These are phyloP conservation scores for Coemansia sp. DNA, from an alignment of 192 early-diverging fungal species.

Conservation along the genomic window DNA sequence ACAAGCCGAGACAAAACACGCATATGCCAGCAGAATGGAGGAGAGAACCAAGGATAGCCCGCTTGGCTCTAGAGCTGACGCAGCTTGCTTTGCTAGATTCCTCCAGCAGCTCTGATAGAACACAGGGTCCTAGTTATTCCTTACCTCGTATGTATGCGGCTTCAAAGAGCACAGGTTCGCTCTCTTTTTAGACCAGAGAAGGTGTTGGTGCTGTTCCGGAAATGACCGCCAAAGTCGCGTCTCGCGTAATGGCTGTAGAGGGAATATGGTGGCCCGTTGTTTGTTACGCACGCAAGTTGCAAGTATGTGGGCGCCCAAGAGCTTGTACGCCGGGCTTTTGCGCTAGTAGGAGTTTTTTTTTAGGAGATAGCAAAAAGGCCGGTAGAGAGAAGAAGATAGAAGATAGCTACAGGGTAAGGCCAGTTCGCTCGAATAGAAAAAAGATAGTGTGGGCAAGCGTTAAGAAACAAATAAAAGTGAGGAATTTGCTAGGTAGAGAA, in stretches of 20 bases:
- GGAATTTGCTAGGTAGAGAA: neutral
- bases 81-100: neutral
- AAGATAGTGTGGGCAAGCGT: neutral
- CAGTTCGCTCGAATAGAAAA: neutral
- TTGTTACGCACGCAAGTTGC: neutral
- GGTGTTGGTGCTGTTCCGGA: neutral
- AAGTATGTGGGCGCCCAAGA: neutral
- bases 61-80: neutral
- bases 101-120: neutral
- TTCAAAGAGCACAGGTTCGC: neutral
- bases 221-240: neutral
- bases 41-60: neutral
- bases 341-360: neutral
- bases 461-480: neutral
- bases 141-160: constrained; percentile 6
- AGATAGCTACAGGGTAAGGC: neutral
- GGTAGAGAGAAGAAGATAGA: neutral
- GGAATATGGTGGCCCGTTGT: neutral
- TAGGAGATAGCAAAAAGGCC: neutral
- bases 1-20: neutral
- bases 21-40: neutral
- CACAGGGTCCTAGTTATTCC: neutral
- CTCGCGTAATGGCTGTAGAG: neutral
- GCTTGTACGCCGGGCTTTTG: neutral
- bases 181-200: neutral